Percentiles rank a stretch among this genome's conserved stretches.
These are phyloP conservation scores for Agroathelia rolfsii DNA, from an alignment of 1,284 basidiomycete genomes.

Conservation along the genomic window DNA sequence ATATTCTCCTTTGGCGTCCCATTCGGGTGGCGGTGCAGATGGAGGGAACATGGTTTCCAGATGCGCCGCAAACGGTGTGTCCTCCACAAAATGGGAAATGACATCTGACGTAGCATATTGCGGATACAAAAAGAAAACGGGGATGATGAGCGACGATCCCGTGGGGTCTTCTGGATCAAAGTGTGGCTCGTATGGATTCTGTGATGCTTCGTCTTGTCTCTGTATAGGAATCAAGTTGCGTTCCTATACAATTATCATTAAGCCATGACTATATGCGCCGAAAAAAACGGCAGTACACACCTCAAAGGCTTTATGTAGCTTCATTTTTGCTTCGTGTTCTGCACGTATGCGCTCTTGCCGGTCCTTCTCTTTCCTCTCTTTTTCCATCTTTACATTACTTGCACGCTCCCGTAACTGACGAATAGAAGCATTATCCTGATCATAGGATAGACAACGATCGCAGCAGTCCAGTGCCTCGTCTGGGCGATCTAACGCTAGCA, in stretches of 20 bases:
- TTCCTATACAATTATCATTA: conserved; percentile 31
- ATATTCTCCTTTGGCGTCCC: conserved; percentile 78
- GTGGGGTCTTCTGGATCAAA: conserved; percentile 55
- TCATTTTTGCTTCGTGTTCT: conserved; percentile 36
- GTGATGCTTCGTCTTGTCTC: conserved; percentile 45
- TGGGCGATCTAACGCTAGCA: conserved; percentile 60
- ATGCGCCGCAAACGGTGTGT: conserved; percentile 74
- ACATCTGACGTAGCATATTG: conserved; percentile 83
- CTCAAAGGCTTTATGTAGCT: conserved; percentile 47
- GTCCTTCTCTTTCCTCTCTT: conserved; percentile 42
- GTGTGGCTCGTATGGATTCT: conserved; percentile 46
- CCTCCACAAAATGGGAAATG: conserved; percentile 80
- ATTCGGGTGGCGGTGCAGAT: conserved; percentile 49
- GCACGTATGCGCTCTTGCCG: conserved; percentile 35
- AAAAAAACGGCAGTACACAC: conserved; percentile 28
- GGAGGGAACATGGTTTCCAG: conserved; percentile 78
- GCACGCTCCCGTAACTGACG: conserved; percentile 37
- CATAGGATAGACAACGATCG: conserved; percentile 50
- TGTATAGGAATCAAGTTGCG: conserved; percentile 52
- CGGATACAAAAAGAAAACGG: conserved; percentile 90
- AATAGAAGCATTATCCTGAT: conserved; percentile 44
- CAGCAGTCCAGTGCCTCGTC: conserved; percentile 81
- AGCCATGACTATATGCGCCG: conserved; percentile 8
- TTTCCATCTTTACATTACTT: conserved; percentile 32
- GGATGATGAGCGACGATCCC: conserved; percentile 60